Evolutionary conservation across 2,329 filamentous ascomycete species (phyloP).

Genomic region (Hypoxylon sp.): DNA sequence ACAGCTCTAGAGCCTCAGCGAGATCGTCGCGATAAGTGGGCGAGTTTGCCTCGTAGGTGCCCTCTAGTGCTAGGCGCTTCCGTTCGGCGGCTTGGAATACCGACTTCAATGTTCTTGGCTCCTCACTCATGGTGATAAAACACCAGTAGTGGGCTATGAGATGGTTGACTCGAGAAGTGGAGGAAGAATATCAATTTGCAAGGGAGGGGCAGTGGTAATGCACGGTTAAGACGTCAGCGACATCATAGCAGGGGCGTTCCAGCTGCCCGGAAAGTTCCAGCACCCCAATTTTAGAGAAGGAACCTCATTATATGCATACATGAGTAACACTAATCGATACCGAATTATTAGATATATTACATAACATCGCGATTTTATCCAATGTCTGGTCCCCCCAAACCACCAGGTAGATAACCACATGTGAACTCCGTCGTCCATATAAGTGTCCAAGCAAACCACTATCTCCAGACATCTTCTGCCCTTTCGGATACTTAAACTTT

Average conservation of each 20-base stretch:
- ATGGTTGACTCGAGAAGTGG: conserved; percentile 1
- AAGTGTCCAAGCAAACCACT: not conserved
- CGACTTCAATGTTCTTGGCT: conserved; percentile 66
- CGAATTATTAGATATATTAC: not conserved
- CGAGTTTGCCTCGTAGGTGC: conserved; percentile 74
- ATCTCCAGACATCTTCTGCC: not conserved
- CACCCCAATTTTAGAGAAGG: not conserved
- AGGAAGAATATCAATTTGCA: not conserved
- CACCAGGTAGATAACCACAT: too few relatives aligned
- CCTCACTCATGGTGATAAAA: conserved; percentile 55
- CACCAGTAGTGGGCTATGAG: conserved; percentile 1
- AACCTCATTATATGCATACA: conserved; percentile 3
- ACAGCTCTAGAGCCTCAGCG: conserved; percentile 75
- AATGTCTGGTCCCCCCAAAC: not conserved
- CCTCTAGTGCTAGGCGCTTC: conserved; percentile 71
- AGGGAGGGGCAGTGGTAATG: conserved; percentile 2
- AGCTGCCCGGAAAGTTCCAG: conserved; percentile 1
- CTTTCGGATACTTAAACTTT: not conserved
- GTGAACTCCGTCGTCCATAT: not conserved
- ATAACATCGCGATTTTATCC: conserved; percentile 2
- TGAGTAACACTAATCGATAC: not conserved
- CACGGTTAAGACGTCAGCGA: conserved; percentile 31
- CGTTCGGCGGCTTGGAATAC: conserved; percentile 66
- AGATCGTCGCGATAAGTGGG: conserved; percentile 78
- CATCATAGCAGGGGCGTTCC: conserved; percentile 18